Evolutionary conservation across 805 yeast species (phyloP).

Genomic region (Wickerhamiella alocasiicola): DNA sequence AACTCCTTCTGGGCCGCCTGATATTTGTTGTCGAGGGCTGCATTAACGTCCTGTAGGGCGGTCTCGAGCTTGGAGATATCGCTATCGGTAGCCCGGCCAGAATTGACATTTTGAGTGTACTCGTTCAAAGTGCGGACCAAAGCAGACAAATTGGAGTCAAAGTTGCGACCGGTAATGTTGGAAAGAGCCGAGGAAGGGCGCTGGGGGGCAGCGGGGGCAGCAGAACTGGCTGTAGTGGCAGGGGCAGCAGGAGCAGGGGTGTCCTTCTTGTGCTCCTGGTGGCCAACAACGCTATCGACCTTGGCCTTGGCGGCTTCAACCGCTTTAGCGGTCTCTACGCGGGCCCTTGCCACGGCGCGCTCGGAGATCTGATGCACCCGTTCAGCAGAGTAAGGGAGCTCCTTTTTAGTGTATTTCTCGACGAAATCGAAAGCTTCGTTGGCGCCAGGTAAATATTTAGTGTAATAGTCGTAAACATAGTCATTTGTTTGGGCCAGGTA

Average conservation of each 20-base stretch:
- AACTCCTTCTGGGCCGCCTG: conserved; percentile 9
- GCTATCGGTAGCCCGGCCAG: conserved; percentile 22
- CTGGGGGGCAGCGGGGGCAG: neutral
- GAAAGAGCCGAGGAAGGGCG: conserved; percentile 12
- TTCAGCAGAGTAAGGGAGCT: conserved; percentile 20
- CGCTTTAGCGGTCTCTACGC: conserved; percentile 11
- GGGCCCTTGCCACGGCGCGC: conserved; percentile 14
- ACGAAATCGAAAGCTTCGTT: conserved; percentile 40
- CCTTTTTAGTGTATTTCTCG: conserved; percentile 29
- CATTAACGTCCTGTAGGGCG: conserved; percentile 5
- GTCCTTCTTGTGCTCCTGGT: neutral
- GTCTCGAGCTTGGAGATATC: conserved; percentile 23
- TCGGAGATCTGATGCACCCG: conserved; percentile 10
- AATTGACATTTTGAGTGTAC: conserved; percentile 18
- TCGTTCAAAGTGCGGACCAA: conserved; percentile 20
- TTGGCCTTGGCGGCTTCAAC: conserved; percentile 17
- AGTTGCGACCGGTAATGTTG: conserved; percentile 12
- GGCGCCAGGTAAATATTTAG: conserved; percentile 54
- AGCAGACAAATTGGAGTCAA: conserved; percentile 21
- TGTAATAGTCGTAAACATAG: conserved; percentile 47
- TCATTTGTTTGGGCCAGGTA: conserved; percentile 44
- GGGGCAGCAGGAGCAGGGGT: neutral
- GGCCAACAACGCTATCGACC: conserved; percentile 12
- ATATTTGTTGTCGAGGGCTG: conserved; percentile 10
- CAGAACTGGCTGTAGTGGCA: neutral